Base-by-base conservation (phyloP, 1,284 basidiomycete species). In the Phellinidium pouzarii region DNA sequence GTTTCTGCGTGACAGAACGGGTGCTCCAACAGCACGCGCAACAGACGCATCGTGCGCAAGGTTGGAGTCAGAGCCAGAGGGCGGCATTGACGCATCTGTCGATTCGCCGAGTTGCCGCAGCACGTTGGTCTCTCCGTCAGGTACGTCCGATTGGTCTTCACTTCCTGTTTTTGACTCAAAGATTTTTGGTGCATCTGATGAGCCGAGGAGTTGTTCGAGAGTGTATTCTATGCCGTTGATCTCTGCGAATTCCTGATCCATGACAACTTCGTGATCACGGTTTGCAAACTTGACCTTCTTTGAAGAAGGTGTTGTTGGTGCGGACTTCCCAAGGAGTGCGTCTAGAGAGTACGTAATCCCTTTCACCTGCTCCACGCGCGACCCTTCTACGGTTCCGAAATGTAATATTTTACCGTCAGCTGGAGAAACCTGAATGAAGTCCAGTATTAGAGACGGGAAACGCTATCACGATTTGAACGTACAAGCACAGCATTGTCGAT, bases 171-270 rank as follows among this genome's bases (percentile, higher is more conserved):
- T 44, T n/a, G 37, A 42, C 20, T 51, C 48, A n/a, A 36, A 1
- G n/a, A 55, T 29, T 36, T 47, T 55, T 4, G 54, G 54, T 3
- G 55, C 52, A 2, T 45, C 41, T 17, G 51, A 56, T 4, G 68
- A 65, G 26, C 83, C 84, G 53, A 94, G 73, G 36, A 99, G 84
- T 59, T 92, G 80, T 51, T 88, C 84, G 11, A 99, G 80, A 44
- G 84, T 91, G 71, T 99, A 99, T 59, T 92, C 86, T 62, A 99
- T 98, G 37, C 94, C 93, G 65, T 99, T 99, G 62, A 99, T 90
- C 61, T 91, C 85, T 2, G 95, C 95, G 64, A 99, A 99, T 59
- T 94, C 84, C 57, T 78, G 78, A 69, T 98, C 91, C 61, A 89
- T 79, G 38, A 91, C 83, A 23, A 79, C 66, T 25, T 75, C 73